Percentiles rank a stretch among this genome's conserved stretches.
phyloP scores from a whole-genome alignment of 345 rosid species.

The Adansonia digitata region DNA sequence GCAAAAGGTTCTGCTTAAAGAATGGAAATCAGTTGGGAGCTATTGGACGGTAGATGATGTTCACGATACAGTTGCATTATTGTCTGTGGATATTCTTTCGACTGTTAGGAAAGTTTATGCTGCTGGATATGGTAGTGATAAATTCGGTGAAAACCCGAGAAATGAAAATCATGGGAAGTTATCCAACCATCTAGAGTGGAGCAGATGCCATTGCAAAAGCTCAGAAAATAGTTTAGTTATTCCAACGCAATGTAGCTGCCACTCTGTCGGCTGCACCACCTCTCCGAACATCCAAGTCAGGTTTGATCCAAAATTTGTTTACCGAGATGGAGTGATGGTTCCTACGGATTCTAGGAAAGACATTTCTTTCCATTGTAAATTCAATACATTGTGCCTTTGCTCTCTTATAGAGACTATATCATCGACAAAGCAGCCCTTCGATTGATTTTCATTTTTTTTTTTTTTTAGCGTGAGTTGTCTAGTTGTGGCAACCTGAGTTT shows the following conservation, averaged over 20 bases:
- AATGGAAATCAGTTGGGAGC: conserved; percentile 35
- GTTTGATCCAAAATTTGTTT: conserved; percentile 38
- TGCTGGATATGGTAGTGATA: conserved; percentile 21
- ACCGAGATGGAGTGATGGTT: conserved; percentile 70
- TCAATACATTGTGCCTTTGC: conserved; percentile 64
- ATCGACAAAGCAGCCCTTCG: conserved; percentile 46
- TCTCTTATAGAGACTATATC: conserved; percentile 53
- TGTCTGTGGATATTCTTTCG: conserved; percentile 64
- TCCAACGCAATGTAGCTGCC: conserved; percentile 55
- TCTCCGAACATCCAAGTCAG: conserved; percentile 23
- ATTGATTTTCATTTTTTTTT: conserved; percentile 28
- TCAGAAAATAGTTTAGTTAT: conserved; percentile 24
- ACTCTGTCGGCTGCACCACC: conserved; percentile 29
- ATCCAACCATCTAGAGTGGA: conserved; percentile 19
- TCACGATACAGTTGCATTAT: conserved; percentile 63
- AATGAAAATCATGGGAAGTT: conserved; percentile 18
- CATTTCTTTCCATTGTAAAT: conserved; percentile 62
- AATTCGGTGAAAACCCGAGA: conserved; percentile 23
- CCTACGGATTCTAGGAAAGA: conserved; percentile 37
- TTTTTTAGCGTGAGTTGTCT: conserved; percentile 10
- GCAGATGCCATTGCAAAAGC: conserved; percentile 40
- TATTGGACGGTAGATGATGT: conserved; percentile 48
- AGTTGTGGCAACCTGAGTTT: conserved; percentile 10
- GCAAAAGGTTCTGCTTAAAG: conserved; percentile 40
- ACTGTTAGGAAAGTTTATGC: conserved; percentile 44